These are phyloP conservation scores for Tulasnella sp. DNA, from an alignment of 768 basidiomycete species.

Conservation along the genomic window DNA sequence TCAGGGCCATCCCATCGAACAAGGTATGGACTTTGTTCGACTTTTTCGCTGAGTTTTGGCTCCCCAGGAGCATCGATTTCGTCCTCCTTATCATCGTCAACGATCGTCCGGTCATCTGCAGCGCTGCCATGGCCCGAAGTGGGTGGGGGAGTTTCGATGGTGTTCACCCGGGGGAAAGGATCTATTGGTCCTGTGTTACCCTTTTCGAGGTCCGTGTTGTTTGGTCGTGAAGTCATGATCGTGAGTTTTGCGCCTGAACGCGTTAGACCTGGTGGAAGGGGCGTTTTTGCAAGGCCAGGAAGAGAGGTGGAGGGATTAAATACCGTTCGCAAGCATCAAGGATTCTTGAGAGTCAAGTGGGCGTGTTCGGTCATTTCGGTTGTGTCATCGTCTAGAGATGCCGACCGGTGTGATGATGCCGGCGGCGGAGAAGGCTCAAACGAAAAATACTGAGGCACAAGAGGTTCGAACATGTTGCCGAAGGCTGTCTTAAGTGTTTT, in stretches of 20 bases:
- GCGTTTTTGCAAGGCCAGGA: not conserved
- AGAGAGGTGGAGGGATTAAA: not conserved
- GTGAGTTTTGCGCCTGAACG: not conserved
- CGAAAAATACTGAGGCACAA: not conserved
- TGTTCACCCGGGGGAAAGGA: constrained; percentile 10
- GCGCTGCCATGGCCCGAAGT: not conserved
- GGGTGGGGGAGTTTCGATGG: not conserved
- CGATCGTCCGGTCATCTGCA: constrained; percentile 9
- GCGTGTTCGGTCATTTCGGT: not conserved
- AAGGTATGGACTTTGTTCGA: constrained; percentile 11
- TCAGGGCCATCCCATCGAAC: constrained; percentile 31
- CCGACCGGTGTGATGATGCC: not conserved
- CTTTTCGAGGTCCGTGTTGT: not conserved
- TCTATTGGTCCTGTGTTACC: not conserved
- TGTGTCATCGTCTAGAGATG: not conserved
- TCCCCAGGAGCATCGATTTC: not conserved
- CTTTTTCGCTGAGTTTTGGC: constrained; percentile 10
- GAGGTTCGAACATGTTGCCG: not conserved
- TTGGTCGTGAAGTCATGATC: constrained; percentile 10
- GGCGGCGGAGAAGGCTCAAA: not conserved
- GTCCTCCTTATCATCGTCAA: not conserved
- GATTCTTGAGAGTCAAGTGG: not conserved
- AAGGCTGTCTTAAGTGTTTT: not conserved
- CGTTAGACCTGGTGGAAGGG: not conserved
- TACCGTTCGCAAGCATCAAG: not conserved